phyloP scores from a whole-genome alignment of 2,329 filamentous ascomycete genomes.

The Botrytis hyacinthi region DNA sequence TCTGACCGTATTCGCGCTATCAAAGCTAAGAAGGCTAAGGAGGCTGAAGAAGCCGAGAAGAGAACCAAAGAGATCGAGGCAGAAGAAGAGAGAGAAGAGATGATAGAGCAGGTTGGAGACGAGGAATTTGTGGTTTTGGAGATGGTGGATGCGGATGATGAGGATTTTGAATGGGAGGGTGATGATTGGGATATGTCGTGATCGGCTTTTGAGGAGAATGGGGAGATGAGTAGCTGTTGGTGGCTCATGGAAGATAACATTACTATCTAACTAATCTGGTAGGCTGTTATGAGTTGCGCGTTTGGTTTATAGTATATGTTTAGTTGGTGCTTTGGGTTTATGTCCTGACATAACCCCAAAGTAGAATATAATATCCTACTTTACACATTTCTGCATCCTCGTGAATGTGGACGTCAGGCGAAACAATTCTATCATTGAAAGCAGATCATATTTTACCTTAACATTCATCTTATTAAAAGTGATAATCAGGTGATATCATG shows the following conservation, averaged over 20 bases:
- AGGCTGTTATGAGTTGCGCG: background rate
- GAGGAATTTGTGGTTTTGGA: slow-evolving; percentile 10
- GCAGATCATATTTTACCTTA: rapidly evolving
- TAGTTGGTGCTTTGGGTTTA: background rate
- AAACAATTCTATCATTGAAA: rapidly evolving
- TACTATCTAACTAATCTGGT: background rate
- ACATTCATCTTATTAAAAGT: background rate
- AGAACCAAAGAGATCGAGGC: background rate
- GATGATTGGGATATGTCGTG: background rate
- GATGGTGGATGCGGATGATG: background rate
- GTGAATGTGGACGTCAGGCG: rapidly evolving
- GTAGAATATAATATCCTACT: too few relatives aligned
- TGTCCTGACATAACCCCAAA: background rate
- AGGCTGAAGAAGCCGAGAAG: background rate
- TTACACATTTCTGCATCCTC: background rate
- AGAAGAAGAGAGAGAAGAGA: background rate
- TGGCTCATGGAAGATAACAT: background rate
- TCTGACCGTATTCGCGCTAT: background rate
- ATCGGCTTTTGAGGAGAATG: rapidly evolving
- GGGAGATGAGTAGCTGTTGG: background rate
- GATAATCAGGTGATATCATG: background rate
- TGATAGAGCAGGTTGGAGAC: background rate
- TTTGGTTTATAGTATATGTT: background rate
- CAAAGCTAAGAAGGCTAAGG: background rate
- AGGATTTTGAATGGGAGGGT: background rate